Conservation (phyloP, 2,329 filamentous ascomycete species). For the Podosphaera aphanis region DNA sequence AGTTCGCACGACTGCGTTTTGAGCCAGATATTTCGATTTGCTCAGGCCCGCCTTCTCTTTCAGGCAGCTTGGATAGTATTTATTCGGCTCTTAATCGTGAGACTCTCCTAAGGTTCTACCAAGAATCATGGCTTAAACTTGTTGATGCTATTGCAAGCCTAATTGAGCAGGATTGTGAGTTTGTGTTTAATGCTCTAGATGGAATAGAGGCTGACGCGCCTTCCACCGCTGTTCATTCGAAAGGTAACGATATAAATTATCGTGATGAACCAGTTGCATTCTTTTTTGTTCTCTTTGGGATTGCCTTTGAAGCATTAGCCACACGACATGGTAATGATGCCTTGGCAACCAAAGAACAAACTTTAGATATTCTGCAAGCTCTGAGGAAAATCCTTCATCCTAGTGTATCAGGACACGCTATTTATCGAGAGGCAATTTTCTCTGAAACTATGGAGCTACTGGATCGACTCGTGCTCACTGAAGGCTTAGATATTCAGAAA, state of each 20-base stretch:
- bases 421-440: conserved; percentile 89
- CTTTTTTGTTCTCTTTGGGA: conserved; percentile 93
- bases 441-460: conserved; percentile 92
- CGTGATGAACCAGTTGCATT: conserved; percentile 94
- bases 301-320: conserved; percentile 86
- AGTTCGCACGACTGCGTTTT: conserved; percentile 80
- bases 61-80: conserved; percentile 73
- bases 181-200: conserved; percentile 90
- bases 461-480: conserved; percentile 76
- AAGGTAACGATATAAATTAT: conserved; percentile 75
- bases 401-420: conserved; percentile 83
- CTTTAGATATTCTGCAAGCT: conserved; percentile 68
- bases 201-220: conserved; percentile 39
- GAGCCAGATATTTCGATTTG: conserved; percentile 94
- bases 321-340: conserved; percentile 47
- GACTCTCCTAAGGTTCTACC: conserved; percentile 83
- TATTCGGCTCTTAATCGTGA: conserved; percentile 89
- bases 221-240: conserved; percentile 23
- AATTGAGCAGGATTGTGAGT: conserved; percentile 92
- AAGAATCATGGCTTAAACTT: conserved; percentile 87
- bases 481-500: conserved; percentile 66
- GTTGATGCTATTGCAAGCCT: conserved; percentile 93
- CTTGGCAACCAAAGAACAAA: conserved; percentile 52
- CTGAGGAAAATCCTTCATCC: conserved; percentile 89
- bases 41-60: conserved; percentile 55